These are phyloP conservation scores for Cadophora gregata DNA, from an alignment of 2,329 filamentous ascomycete genomes.

Conservation along the genomic window DNA sequence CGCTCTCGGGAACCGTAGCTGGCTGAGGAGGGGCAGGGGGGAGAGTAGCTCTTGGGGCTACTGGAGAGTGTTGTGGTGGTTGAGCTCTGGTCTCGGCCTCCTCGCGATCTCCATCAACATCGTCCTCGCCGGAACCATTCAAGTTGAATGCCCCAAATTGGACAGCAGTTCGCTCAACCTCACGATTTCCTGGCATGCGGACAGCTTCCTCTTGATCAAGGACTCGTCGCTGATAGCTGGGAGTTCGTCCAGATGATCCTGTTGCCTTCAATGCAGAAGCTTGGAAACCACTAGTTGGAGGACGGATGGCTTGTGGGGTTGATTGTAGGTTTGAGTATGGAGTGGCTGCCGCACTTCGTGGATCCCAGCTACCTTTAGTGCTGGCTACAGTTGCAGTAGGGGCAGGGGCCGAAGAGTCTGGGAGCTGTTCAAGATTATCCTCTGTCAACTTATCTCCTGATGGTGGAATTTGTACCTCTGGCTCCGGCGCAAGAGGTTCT, in stretches of 20 bases:
- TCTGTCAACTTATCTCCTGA: slow-evolving; percentile 86
- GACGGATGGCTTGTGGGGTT: slow-evolving; percentile 53
- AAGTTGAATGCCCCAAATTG: slow-evolving; percentile 97
- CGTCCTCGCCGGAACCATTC: slow-evolving; percentile 76
- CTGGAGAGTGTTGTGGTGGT: slow-evolving; percentile 90
- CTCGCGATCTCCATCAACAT: slow-evolving; percentile 93
- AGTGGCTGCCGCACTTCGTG: slow-evolving; percentile 66
- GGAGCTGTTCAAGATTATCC: slow-evolving; percentile 89
- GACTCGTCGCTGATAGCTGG: slow-evolving; percentile 84
- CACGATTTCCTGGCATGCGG: slow-evolving; percentile 96
- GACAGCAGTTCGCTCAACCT: slow-evolving; percentile 89
- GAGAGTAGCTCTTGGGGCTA: slow-evolving; percentile 83
- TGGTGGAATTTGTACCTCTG: slow-evolving; percentile 64
- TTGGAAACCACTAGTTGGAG: slow-evolving; percentile 74
- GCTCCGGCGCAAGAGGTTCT: slow-evolving; percentile 33
- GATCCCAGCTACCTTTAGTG: slow-evolving; percentile 85
- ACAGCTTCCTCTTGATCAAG: slow-evolving; percentile 97
- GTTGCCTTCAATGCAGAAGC: slow-evolving; percentile 81
- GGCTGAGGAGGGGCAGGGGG: slow-evolving; percentile 70
- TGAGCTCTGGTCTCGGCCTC: slow-evolving; percentile 94
- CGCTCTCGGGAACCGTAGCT: slow-evolving; percentile 59
- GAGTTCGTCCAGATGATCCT: slow-evolving; percentile 67
- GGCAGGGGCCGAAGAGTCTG: slow-evolving; percentile 78
- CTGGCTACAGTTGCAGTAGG: slow-evolving; percentile 85
- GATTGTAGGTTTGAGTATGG: slow-evolving; percentile 69